phyloP scores from a whole-genome alignment of 345 rosid genomes.

The Eucalyptus grandis region DNA sequence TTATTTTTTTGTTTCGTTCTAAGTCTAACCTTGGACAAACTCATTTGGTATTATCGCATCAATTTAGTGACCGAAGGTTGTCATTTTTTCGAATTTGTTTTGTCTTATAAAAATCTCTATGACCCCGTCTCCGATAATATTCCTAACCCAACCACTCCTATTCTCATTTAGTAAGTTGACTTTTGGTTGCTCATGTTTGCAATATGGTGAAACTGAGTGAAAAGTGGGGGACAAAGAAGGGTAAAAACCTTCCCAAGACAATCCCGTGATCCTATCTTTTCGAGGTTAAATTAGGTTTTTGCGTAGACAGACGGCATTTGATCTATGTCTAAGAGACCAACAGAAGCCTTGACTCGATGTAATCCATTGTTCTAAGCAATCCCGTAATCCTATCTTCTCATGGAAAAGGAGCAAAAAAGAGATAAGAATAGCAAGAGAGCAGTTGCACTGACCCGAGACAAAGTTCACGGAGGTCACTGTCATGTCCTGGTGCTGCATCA shows the following conservation, averaged over 20 bases:
- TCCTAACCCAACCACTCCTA: neutral
- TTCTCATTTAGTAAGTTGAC: neutral
- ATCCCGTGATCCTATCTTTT: neutral
- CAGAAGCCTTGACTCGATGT: neutral
- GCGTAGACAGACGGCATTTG: neutral
- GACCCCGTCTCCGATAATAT: neutral
- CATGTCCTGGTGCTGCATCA: conserved; percentile 41
- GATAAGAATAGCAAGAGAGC: neutral
- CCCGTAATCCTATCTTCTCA: neutral
- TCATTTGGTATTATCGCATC: too few relatives aligned
- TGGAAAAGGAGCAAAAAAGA: neutral
- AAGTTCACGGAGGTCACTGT: conserved; percentile 42
- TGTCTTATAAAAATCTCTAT: neutral
- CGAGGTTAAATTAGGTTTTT: neutral
- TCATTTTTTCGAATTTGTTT: neutral
- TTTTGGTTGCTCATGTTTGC: neutral
- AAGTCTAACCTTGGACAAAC: neutral
- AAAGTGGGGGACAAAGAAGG: neutral
- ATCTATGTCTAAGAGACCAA: neutral
- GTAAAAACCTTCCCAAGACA: neutral
- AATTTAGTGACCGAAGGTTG: neutral
- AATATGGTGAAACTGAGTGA: neutral
- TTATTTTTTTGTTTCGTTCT: neutral
- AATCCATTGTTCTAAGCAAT: neutral
- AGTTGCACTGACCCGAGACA: conserved; percentile 32